Evolutionary conservation across 2,329 filamentous ascomycete genomes (phyloP).

Genomic region (Alternaria ventricosa): DNA sequence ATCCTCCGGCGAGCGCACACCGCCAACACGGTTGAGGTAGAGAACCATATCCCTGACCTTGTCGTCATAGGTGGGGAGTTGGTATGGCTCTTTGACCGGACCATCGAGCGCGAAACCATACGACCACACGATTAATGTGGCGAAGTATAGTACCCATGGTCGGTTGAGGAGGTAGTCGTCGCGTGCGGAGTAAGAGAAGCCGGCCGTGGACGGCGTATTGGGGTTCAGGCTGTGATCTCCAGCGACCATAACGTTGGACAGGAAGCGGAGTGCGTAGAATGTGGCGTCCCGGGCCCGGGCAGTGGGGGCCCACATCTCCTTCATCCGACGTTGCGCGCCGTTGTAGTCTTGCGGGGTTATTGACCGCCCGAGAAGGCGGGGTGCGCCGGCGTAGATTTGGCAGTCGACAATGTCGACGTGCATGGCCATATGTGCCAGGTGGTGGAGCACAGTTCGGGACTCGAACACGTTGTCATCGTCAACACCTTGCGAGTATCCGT

Average conservation of each 20-base stretch:
- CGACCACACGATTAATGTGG: slow-evolving; percentile 89
- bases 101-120: slow-evolving; percentile 94
- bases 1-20: slow-evolving; percentile 76
- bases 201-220: slow-evolving; percentile 35
- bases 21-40: slow-evolving; percentile 76
- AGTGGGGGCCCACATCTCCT: slow-evolving; percentile 85
- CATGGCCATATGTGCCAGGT: slow-evolving; percentile 96
- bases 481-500: slow-evolving; percentile 38
- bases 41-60: slow-evolving; percentile 78
- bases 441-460: slow-evolving; percentile 86
- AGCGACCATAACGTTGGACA: slow-evolving; percentile 81
- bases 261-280: slow-evolving; percentile 88
- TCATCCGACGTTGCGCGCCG: slow-evolving; percentile 82
- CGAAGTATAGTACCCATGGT: slow-evolving; percentile 95
- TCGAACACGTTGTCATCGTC: slow-evolving; percentile 80
- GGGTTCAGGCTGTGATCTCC: slow-evolving; percentile 52
- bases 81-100: slow-evolving; percentile 62
- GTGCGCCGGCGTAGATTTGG: slow-evolving; percentile 91
- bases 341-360: slow-evolving; percentile 84
- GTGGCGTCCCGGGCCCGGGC: slow-evolving; percentile 88
- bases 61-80: slow-evolving; percentile 66
- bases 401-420: slow-evolving; percentile 97
- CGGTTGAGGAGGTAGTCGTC: slow-evolving; percentile 90
- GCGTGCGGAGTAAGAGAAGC: slow-evolving; percentile 73
- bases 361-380: slow-evolving; percentile 80